Base-by-base conservation (phyloP, 2,329 filamentous ascomycete species). In the Chrysoporthe austroafricana region DNA sequence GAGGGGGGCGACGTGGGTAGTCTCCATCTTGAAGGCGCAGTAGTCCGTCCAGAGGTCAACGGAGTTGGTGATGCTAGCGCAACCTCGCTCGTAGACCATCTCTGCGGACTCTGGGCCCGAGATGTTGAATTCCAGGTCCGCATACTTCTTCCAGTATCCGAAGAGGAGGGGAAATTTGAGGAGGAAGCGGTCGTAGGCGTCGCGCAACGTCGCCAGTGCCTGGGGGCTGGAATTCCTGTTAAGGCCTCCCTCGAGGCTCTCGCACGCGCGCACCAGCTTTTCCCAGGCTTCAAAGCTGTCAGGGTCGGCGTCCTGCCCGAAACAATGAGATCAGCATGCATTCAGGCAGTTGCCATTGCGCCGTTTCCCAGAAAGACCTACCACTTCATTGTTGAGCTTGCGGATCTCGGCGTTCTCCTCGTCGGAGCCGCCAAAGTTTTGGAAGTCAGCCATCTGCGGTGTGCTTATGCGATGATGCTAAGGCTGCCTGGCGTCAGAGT, bases 121-220 rank as follows among this genome's bases (percentile, higher is more conserved):
- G 72, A 99, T 97, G 62, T 94, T 94, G 81, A 99, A 99, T 77
- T 99, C 96, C 71, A 97, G 86, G 75, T 98, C 95, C 76, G 96
- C 96, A 85, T 98, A 99, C 79, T 97, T 98, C 84, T 98, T 98
- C 96, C 96, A 99, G 83, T 98, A 99, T 63, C 95, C 96, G 75
- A 98, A 99, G 50, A 98, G 88, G 13, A 98, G 86, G 2, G 96
- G 96, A 72, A 97, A 99, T 77, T 97, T 97, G 70, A 92, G 88
- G 32, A 99, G 90, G 76, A 99, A 96, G 60, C 91, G 89, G 78
- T 99, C 94, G 82, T 97, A 98, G 70, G 92, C 88, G 78, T 92
- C 89, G 79, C 96, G 91, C 66, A 94, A 91, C 13, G 93, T 90
- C 26, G 93, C 90, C 73, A 99, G 94, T 39, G 96, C 93, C 76